These are phyloP conservation scores for Teratosphaeria zuluensis DNA, from an alignment of 2,329 filamentous ascomycete species.

Conservation along the genomic window DNA sequence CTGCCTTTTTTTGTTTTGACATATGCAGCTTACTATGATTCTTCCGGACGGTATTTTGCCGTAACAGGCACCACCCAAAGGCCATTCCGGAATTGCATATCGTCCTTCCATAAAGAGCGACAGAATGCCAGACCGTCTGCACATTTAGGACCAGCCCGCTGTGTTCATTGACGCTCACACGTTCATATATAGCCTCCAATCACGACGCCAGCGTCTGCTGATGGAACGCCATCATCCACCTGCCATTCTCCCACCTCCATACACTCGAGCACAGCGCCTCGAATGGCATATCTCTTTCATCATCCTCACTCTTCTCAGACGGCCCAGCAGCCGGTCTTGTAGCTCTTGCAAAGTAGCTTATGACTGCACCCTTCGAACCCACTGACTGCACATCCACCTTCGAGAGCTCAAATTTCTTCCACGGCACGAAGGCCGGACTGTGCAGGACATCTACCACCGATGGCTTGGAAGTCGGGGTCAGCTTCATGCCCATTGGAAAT, in stretches of 20 bases:
- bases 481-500: constrained; percentile 19
- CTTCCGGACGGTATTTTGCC: too few relatives aligned
- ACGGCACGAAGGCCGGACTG: constrained; percentile 19
- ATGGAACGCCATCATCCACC: constrained; percentile 21
- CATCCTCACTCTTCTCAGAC: constrained; percentile 1
- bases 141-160: not conserved
- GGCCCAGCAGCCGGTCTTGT: constrained; percentile 8
- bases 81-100: too few relatives aligned
- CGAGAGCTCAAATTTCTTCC: constrained; percentile 17
- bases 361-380: constrained; percentile 17
- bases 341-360: constrained; percentile 19
- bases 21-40: too few relatives aligned
- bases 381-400: constrained; percentile 20
- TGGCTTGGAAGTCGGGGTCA: constrained; percentile 16
- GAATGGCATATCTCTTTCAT: constrained; percentile 16
- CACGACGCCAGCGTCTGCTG: constrained; percentile 18
- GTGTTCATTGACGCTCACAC: not conserved
- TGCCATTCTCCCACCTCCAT: constrained; percentile 17
- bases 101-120: too few relatives aligned
- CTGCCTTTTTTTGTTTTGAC: too few relatives aligned
- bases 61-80: too few relatives aligned
- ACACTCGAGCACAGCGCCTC: constrained; percentile 22
- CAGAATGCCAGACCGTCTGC: too few relatives aligned
- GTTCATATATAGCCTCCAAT: not conserved
- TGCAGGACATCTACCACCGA: constrained; percentile 20